Conservation (phyloP, 768 basidiomycete species). For the Lenzites betulinus region DNA sequence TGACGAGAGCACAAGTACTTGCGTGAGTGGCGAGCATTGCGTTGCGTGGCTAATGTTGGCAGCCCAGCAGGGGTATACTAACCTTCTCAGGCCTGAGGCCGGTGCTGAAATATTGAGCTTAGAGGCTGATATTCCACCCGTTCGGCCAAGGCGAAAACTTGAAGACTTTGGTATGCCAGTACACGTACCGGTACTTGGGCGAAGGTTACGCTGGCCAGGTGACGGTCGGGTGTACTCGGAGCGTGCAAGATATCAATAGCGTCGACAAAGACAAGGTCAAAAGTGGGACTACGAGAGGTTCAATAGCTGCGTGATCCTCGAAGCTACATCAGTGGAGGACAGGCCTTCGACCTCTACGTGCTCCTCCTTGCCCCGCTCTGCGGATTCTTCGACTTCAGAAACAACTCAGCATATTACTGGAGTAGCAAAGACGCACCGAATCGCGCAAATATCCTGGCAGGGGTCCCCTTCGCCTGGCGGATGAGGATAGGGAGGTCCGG, state of each 20-base stretch:
- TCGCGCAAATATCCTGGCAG: conserved; percentile 80
- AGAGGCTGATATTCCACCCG: too few species aligned
- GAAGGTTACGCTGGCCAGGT: too few species aligned
- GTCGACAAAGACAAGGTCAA: neutral
- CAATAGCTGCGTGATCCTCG: conserved; percentile 67
- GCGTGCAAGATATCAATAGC: neutral
- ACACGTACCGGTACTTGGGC: too few species aligned
- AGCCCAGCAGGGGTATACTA: too few species aligned
- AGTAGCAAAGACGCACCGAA: conserved; percentile 59
- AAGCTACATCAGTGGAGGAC: conserved; percentile 68
- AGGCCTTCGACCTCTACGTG: conserved; percentile 81
- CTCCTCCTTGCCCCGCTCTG: conserved; percentile 81
- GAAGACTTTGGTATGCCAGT: too few species aligned
- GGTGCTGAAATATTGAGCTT: too few species aligned
- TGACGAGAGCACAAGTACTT: too few species aligned
- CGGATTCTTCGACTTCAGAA: neutral
- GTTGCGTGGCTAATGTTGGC: too few species aligned
- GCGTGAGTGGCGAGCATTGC: too few species aligned
- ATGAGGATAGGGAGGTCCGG: conserved; percentile 85
- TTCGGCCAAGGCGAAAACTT: too few species aligned
- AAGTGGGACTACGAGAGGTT: conserved; percentile 14
- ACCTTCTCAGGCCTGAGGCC: too few species aligned
- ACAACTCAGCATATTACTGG: too few species aligned
- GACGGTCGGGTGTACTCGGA: neutral
- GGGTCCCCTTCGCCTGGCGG: conserved; percentile 77